Conservation (phyloP, 169 alveolate genomes). For the Cryptosporidium tyzzeri region DNA sequence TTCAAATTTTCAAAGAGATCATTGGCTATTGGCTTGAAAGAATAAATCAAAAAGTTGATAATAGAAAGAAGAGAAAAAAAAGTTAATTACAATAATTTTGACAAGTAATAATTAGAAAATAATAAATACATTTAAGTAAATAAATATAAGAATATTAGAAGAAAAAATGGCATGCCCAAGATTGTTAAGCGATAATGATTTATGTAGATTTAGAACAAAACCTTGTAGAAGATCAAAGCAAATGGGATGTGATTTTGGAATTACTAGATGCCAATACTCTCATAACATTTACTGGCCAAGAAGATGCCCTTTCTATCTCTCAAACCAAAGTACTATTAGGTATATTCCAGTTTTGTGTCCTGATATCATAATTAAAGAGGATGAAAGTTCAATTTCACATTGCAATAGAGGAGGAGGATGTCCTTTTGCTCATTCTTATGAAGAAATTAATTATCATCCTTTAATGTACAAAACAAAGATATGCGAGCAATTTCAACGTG, state of each 20-base stretch:
- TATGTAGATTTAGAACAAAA: slow-evolving; percentile 89
- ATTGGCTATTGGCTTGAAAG: not conserved
- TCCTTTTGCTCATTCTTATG: slow-evolving; percentile 91
- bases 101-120: not conserved
- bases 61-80: not conserved
- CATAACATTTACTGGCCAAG: slow-evolving; percentile 88
- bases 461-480: slow-evolving; percentile 89
- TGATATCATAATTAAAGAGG: slow-evolving; percentile 80
- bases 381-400: slow-evolving; percentile 84
- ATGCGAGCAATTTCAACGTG: slow-evolving; percentile 86
- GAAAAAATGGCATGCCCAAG: slow-evolving; percentile 80
- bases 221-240: slow-evolving; percentile 82
- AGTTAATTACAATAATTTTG: not conserved
- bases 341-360: slow-evolving; percentile 88
- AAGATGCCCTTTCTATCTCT: slow-evolving; percentile 87
- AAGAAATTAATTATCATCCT: slow-evolving; percentile 92
- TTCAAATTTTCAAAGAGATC: slow-evolving; percentile 2
- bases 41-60: not conserved
- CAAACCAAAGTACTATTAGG: slow-evolving; percentile 83
- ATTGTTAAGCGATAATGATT: slow-evolving; percentile 84
- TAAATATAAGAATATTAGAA: not conserved
- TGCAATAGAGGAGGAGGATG: slow-evolving; percentile 90
- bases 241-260: slow-evolving; percentile 84
- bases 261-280: slow-evolving; percentile 87
- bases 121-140: not conserved